A percentile compares a stretch with the other conserved stretches of the same genome.
phyloP scores from a whole-genome alignment of 2,329 filamentous ascomycete species.

The Cercospora sp. region DNA sequence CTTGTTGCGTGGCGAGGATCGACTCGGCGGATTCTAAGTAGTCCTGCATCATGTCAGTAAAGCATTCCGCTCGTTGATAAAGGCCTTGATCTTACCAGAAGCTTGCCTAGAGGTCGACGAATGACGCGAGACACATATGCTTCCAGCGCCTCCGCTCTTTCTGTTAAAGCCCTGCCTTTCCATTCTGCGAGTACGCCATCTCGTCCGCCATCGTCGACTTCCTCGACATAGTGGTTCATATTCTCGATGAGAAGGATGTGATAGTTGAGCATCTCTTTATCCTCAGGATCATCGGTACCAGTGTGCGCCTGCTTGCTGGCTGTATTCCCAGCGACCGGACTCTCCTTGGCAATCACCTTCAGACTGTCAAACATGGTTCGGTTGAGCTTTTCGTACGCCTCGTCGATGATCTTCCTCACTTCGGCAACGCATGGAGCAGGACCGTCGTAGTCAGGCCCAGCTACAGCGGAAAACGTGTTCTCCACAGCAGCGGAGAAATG shows the following conservation, averaged over 20 bases:
- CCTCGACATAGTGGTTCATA: constrained; percentile 96
- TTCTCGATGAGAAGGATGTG: constrained; percentile 98
- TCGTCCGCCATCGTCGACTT: constrained; percentile 67
- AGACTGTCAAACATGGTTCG: constrained; percentile 97
- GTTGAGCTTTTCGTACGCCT: constrained; percentile 84
- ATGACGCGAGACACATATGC: constrained; percentile 88
- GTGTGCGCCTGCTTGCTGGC: constrained; percentile 46
- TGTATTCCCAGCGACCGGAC: constrained; percentile 55
- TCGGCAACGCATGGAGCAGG: constrained; percentile 53
- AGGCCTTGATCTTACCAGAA: constrained; percentile 56
- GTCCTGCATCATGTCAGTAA: constrained; percentile 53
- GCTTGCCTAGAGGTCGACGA: constrained; percentile 81
- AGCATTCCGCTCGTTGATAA: neutral
- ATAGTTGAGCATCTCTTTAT: constrained; percentile 96
- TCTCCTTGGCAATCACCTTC: constrained; percentile 84
- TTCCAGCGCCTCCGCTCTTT: constrained; percentile 82
- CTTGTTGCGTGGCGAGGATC: constrained; percentile 54
- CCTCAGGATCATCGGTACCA: constrained; percentile 67
- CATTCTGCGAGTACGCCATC: constrained; percentile 79
- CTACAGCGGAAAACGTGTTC: constrained; percentile 66
- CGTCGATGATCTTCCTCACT: constrained; percentile 76
- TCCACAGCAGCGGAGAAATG: constrained; percentile 80
- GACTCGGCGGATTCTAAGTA: constrained; percentile 88
- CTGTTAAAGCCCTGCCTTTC: constrained; percentile 73
- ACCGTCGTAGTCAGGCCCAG: constrained; percentile 51